phyloP scores from a whole-genome alignment of 179 eudicot species.

The Corrigiola litoralis region DNA sequence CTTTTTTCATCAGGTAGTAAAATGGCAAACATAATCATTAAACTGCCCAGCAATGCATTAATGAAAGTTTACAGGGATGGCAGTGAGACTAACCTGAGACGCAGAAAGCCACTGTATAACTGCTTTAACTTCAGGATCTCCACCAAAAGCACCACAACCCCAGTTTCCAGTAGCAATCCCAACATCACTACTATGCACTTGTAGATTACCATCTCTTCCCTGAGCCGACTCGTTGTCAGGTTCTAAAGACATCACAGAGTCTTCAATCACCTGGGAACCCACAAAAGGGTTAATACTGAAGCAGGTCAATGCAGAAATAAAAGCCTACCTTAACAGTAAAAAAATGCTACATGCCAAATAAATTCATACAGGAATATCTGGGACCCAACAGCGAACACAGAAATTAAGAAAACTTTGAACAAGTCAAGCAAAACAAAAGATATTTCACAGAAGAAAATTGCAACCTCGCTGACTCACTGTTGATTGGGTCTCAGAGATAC shows the following conservation, averaged over 20 bases:
- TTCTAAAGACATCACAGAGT: conserved; percentile 9
- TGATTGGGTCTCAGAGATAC: conserved; percentile 25
- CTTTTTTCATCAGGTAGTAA: too few relatives aligned
- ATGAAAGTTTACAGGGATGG: not conserved
- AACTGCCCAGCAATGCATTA: not conserved
- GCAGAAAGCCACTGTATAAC: conserved; percentile 83
- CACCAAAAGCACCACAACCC: conserved; percentile 97
- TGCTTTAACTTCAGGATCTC: conserved; percentile 82
- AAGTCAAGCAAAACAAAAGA: not conserved
- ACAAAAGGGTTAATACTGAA: conserved; percentile 4
- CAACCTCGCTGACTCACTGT: conserved; percentile 41
- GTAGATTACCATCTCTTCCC: conserved; percentile 10
- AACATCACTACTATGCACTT: conserved; percentile 25
- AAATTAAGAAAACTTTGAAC: not conserved
- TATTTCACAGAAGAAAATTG: conserved; percentile 9
- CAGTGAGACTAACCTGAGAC: conserved; percentile 54
- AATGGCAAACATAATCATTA: too few relatives aligned
- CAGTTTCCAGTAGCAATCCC: conserved; percentile 89
- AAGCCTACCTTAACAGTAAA: not conserved
- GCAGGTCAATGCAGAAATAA: not conserved
- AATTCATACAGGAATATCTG: not conserved
- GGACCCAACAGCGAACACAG: not conserved
- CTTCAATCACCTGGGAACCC: conserved; percentile 28
- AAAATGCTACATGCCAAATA: conserved; percentile 1
- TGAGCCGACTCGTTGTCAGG: conserved; percentile 5